These are phyloP conservation scores for Oenanthe javanica DNA, from an alignment of 140 eudicot species.

Conservation along the genomic window DNA sequence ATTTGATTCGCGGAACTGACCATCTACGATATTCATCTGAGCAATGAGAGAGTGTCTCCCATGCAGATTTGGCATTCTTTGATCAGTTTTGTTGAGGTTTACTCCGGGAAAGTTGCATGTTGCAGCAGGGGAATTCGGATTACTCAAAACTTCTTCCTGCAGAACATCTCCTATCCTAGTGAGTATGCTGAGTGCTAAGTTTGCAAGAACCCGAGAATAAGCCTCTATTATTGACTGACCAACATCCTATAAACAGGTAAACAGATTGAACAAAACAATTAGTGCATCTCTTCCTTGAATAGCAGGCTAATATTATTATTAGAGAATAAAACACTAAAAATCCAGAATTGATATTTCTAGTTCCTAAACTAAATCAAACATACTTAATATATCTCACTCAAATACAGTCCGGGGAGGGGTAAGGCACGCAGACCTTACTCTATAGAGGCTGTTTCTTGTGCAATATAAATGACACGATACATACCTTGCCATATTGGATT, in stretches of 20 bases:
- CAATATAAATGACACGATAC: neutral
- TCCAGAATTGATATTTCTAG: neutral
- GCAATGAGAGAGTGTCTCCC: conserved; percentile 56
- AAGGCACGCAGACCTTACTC: neutral
- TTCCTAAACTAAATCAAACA: conserved; percentile 38
- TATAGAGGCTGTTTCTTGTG: neutral
- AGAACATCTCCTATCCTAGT: conserved; percentile 63
- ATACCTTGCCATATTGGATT: conserved; percentile 71
- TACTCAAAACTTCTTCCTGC: conserved; percentile 51
- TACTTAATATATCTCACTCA: neutral
- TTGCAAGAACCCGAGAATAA: conserved; percentile 81
- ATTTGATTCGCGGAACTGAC: conserved; percentile 26
- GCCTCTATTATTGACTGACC: conserved; percentile 88
- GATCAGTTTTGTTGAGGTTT: conserved; percentile 29
- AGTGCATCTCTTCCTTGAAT: conserved; percentile 32
- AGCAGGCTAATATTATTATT: conserved; percentile 23
- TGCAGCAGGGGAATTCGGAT: conserved; percentile 67
- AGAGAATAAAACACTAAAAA: neutral
- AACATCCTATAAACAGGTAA: conserved; percentile 49
- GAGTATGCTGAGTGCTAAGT: conserved; percentile 70
- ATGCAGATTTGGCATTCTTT: conserved; percentile 27
- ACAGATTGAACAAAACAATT: conserved; percentile 2
- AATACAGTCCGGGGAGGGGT: neutral
- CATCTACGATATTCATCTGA: conserved; percentile 47
- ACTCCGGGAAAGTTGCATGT: conserved; percentile 37